Evolutionary conservation across 306 rosid genomes (phyloP).

Genomic region (Trichosanthes cucumerina): DNA sequence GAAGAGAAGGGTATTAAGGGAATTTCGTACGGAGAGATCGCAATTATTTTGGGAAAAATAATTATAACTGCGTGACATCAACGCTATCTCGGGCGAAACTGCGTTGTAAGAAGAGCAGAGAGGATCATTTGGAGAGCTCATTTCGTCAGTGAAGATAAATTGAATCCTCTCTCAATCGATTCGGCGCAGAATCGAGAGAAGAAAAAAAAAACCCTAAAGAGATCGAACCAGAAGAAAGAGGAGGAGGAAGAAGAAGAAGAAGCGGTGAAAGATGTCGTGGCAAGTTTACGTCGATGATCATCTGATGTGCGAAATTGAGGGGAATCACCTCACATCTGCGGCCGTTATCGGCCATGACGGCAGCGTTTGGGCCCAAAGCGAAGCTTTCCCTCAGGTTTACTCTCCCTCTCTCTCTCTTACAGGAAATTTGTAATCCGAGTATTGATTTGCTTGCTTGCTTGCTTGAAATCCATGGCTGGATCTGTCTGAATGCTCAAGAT

Average conservation of each 20-base stretch:
- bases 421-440: background rate
- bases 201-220: background rate
- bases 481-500: background rate
- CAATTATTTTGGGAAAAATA: conserved; percentile 11
- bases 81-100: conserved; percentile 11
- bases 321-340: conserved; percentile 38
- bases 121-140: background rate
- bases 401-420: background rate
- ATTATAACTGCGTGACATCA: conserved; percentile 3
- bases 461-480: background rate
- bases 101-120: background rate
- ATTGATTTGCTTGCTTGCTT: background rate
- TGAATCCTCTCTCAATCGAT: background rate
- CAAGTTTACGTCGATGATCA: conserved; percentile 60
- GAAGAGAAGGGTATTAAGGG: background rate
- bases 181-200: background rate
- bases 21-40: background rate
- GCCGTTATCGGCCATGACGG: conserved; percentile 66
- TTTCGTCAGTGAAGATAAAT: background rate
- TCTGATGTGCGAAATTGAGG: conserved; percentile 58
- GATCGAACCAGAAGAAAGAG: background rate
- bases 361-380: conserved; percentile 65
- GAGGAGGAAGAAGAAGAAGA: background rate
- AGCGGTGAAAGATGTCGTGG: conserved; percentile 49
- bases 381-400: conserved; percentile 47